Base-by-base conservation (phyloP, 2,329 filamentous ascomycete genomes). In the Colletotrichum liriopes region DNA sequence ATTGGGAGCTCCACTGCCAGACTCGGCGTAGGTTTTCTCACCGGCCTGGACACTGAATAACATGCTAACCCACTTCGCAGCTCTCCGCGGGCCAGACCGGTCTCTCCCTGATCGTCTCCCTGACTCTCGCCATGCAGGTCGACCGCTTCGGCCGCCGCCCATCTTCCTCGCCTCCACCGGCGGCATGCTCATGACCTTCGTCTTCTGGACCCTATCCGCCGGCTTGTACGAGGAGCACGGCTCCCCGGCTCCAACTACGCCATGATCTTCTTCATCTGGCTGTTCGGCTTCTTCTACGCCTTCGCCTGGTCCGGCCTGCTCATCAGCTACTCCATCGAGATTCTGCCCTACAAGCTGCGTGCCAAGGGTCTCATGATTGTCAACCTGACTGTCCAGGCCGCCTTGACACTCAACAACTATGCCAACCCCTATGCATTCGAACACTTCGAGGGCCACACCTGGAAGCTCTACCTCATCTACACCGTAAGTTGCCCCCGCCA, bases 381-480 rank as follows among this genome's bases (percentile, higher is more conserved):
- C 83, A 89, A 89, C 80, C 80, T 90, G 75, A 85, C 83, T 70
- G 83, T 90, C 64, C 87, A 90, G 80, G 83, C 85, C 32, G 86
- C 87, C 16, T 81, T 90, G 65, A 85, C 86, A 67, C 85, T 90
- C 76, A 89, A 89, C 79, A 81, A 81, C 73, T 86, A 86, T 76
- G 85, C 84, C 78, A 90, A 90, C 82, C 86, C 87, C 4, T 79
- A 88, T 23, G 88, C 87, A 20, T 88, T 89, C 76, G 76, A 86
- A 3, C 80, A 83, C 56, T 85, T 89, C 65, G 72, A 76, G 59
- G 79, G 80, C 43, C 79, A 82, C 75, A 79, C 86, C 71, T 90
- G 87, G 85, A 87, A 87, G 79, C 83, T 90, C 63, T 89, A 88
- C 78, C 83, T 88, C 73, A 87, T 89, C 79, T 90, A 89, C 80